Evolutionary conservation across 345 rosid genomes (phyloP), one percentile per base, ranked within the genome.

Genomic region (Camelina sativa): DNA sequence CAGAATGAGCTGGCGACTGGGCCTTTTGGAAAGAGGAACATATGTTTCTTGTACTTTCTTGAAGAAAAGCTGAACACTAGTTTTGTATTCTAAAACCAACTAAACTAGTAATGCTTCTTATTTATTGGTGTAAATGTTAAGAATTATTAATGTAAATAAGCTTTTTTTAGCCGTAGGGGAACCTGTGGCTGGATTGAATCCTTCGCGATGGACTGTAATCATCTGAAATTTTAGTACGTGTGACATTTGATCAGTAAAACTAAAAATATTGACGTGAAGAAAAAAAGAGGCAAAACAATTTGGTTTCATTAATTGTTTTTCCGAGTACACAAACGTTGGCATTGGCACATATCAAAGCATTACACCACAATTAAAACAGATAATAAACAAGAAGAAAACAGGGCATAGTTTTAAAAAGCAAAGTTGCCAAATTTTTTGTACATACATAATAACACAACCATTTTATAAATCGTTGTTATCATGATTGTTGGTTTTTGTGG

Each of bases 261-360:
- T 51, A 5, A 3, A 43, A 28, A 46, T 54, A 37, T 22, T 8
- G 11, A 28, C 4, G 12, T 51, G 46, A 41, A 28, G 30, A 23
- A 5, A 4, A 17, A 60, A 25, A 9, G 35, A 67, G 63, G 69
- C 69, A 68, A 76, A 61, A 76, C 79, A 75, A 52, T 76, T 68
- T 70, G 66, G 58, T 69, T 76, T 69, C 66, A 55, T 70, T 63
- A 48, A 46, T 63, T 69, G 70, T 76, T 76, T 62, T 7, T 5
- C 71, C 17, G 20, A 63, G 35, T 55, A 55, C 75, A 63, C 71
- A 69, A 43, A 16, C 71, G 47, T 46, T 51, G 15, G 53, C 67
- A 62, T 44, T 63, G 22, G 37, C 70, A 70, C 70, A 76, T 63
- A 69, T 44, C 37, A 68, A 55, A 55, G 62, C 17, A 5, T 38